These are phyloP conservation scores for Nephelium lappaceum DNA, from an alignment of 345 rosid species.

Conservation along the genomic window DNA sequence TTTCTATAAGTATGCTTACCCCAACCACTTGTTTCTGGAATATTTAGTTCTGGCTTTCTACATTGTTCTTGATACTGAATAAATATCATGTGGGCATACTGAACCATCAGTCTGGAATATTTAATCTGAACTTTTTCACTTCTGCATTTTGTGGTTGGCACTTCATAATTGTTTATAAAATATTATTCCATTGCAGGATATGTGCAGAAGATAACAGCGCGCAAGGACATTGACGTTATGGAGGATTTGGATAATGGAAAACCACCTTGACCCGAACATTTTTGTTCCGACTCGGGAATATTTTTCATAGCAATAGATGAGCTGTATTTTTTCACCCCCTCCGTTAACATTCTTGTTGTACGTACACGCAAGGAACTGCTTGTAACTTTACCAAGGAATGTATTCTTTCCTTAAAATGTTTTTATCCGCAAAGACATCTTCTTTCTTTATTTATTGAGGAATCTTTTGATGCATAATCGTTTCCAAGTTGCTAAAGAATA, in stretches of 20 bases:
- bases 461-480: conserved; percentile 21
- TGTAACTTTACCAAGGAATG: conserved; percentile 33
- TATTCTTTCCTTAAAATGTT: conserved; percentile 27
- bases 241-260: conserved; percentile 80
- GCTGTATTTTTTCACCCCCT: conserved; percentile 21
- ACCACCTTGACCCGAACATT: conserved; percentile 47
- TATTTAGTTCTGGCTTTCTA: background rate
- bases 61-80: background rate
- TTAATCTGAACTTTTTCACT: background rate
- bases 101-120: background rate
- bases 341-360: conserved; percentile 10
- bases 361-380: conserved; percentile 27
- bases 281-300: conserved; percentile 11
- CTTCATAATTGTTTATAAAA: background rate
- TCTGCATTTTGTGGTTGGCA: background rate
- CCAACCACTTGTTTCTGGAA: background rate
- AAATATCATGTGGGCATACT: background rate
- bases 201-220: conserved; percentile 90
- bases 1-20: background rate
- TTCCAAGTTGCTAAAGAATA: conserved; percentile 25
- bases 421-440: conserved; percentile 11
- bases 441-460: conserved; percentile 19
- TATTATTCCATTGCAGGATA: conserved; percentile 61
- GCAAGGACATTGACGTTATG: conserved; percentile 81
- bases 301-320: conserved; percentile 11